Conservation (phyloP, 2,329 filamentous ascomycete species). For the Alternaria triticimaculans region DNA sequence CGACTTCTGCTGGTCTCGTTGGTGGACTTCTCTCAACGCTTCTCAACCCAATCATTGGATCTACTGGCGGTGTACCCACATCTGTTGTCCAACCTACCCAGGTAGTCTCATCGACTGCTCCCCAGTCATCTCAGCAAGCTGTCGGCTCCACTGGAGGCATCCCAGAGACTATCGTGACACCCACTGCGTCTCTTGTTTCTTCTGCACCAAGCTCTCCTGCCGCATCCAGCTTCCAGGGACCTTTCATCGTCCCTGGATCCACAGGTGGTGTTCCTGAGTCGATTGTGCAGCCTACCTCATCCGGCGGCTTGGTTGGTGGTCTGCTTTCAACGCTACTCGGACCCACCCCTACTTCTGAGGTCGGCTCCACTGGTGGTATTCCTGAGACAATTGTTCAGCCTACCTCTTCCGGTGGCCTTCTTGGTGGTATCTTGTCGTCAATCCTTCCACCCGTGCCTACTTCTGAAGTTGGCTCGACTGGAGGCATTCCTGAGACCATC, state of each 20-base stretch:
- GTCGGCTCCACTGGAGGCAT: conserved; percentile 23
- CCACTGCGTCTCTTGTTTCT: conserved; percentile 15
- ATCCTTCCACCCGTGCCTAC: conserved; percentile 21
- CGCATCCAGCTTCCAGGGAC: conserved; percentile 29
- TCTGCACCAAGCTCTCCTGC: conserved; percentile 13
- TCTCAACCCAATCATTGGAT: conserved; percentile 23
- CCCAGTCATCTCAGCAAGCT: conserved; percentile 14
- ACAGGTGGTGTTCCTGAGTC: conserved; percentile 23
- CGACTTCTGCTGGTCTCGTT: conserved; percentile 7
- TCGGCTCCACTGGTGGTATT: conserved; percentile 33
- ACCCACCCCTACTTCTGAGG: conserved; percentile 14
- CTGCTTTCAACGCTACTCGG: conserved; percentile 23
- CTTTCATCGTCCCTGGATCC: conserved; percentile 33
- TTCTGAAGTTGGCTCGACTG: conserved; percentile 22
- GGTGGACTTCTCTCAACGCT: conserved; percentile 18
- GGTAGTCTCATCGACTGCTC: conserved; percentile 1
- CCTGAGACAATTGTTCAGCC: conserved; percentile 27
- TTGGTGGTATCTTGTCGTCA: conserved; percentile 2
- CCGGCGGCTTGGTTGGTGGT: conserved; percentile 14
- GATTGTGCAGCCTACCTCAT: conserved; percentile 19
- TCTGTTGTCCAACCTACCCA: conserved; percentile 29
- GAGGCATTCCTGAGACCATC: conserved; percentile 20
- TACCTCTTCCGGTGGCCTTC: conserved; percentile 10
- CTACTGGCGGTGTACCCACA: conserved; percentile 27
- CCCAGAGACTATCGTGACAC: conserved; percentile 24